phyloP scores from a whole-genome alignment of 2,329 filamentous ascomycete species.

The Pezicula neosporulosa region DNA sequence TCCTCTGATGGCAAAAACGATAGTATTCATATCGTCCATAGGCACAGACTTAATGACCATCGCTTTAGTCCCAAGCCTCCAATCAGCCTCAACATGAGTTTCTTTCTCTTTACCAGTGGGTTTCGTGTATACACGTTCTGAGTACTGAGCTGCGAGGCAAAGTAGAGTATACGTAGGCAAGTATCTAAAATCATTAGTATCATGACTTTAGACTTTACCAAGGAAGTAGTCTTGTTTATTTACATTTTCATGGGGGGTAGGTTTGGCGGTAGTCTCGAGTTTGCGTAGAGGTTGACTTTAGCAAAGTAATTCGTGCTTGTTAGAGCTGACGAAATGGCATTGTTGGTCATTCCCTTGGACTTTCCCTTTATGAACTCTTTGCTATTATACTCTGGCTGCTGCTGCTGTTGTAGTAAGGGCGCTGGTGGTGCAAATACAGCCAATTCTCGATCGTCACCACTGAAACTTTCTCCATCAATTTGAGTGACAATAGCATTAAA shows the following conservation, averaged over 20 bases:
- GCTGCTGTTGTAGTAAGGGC: conserved; percentile 15
- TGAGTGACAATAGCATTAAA: conserved; percentile 67
- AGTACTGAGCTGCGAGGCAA: conserved; percentile 75
- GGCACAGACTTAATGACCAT: conserved; percentile 82
- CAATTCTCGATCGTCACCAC: conserved; percentile 52
- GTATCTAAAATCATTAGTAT: conserved; percentile 43
- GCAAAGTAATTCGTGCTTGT: conserved; percentile 59
- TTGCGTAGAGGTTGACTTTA: conserved; percentile 76
- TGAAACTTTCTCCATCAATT: conserved; percentile 61
- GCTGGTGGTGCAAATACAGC: conserved; percentile 18
- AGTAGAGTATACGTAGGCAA: conserved; percentile 74
- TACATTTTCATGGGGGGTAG: conserved; percentile 67
- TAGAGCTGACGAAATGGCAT: conserved; percentile 32
- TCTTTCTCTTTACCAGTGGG: conserved; percentile 61
- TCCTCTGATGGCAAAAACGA: conserved; percentile 82
- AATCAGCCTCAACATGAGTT: conserved; percentile 68
- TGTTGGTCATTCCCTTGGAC: conserved; percentile 30
- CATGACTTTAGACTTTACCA: background rate
- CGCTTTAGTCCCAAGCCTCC: conserved; percentile 72
- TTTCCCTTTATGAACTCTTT: conserved; percentile 23
- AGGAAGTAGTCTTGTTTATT: conserved; percentile 20
- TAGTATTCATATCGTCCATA: conserved; percentile 72
- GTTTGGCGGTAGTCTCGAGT: conserved; percentile 67
- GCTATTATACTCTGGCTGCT: conserved; percentile 8
- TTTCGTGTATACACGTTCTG: conserved; percentile 68